Evolutionary conservation across 129 eudicot species (phyloP), one percentile per base, ranked within the genome.

Genomic region (Chrysanthemum lavandulifolium): DNA sequence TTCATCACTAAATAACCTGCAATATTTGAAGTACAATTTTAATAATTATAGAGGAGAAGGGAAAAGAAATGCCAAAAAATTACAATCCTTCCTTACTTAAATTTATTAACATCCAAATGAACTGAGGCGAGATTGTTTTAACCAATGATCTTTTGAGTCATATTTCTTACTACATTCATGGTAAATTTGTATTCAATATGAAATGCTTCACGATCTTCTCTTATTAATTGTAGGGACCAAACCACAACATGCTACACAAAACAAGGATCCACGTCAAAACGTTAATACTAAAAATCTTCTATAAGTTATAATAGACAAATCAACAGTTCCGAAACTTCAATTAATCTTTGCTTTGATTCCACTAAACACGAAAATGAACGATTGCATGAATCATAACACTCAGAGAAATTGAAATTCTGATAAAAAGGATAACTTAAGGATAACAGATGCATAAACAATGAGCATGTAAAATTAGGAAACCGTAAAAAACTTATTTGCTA

Each of bases 151-250:
- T 89, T 93, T 50, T 93, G 98, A 69, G 78, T 87, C 69, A 93
- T 89, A 83, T 93, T 93, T 73, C 98, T 84, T 77, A 93, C 95
- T 71, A 93, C 92, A 81, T 87, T 93, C 84, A 93, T 88, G 0
- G 98, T 89, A 65, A 93, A 89, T 82, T 93, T 89, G 80, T 89
- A 70, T 93, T 93, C 48, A 69, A 93, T 89, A 85, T 93, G 95
- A 58, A 93, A 87, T 14, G 98, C 98, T 84, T 93, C 98, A 84
- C 98, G 96, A 66, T 93, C 95, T 75, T 93, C 98, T 43, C 98
- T 96, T 80, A 96, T 82, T 73, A 33, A 93, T 79, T 70, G 98
- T 93, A 65, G 98, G 98, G 98, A 89, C 98, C 98, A n/a, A n/a
- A 93, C 98, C 96, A 93, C 98, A 51, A 93, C 96, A 77, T 87